A percentile compares a stretch with the other conserved stretches of the same genome.
Evolutionary conservation across 2,329 filamentous ascomycete genomes (phyloP).

Genomic region (Alternaria incomplexa): DNA sequence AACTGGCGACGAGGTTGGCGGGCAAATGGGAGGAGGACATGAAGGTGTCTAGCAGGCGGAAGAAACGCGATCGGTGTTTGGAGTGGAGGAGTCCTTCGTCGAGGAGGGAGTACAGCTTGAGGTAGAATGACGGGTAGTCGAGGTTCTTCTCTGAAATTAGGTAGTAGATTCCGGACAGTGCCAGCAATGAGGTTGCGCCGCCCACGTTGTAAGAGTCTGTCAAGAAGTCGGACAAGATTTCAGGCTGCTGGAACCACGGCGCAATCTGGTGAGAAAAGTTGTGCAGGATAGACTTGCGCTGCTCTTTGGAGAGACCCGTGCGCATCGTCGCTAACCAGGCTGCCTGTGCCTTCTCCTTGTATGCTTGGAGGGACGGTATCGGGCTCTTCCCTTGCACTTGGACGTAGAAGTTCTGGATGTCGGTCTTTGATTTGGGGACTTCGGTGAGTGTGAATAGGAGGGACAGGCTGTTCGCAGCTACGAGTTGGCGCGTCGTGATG

Average conservation of each 20-base stretch:
- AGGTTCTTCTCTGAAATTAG: slow-evolving; percentile 92
- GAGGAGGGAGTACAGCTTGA: slow-evolving; percentile 90
- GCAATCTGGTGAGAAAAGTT: slow-evolving; percentile 79
- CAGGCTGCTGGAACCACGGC: slow-evolving; percentile 87
- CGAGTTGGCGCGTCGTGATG: slow-evolving; percentile 25
- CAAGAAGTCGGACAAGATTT: slow-evolving; percentile 92
- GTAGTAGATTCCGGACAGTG: slow-evolving; percentile 92
- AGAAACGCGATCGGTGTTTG: slow-evolving; percentile 91
- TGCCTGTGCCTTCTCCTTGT: slow-evolving; percentile 82
- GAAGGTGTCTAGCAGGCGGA: slow-evolving; percentile 90
- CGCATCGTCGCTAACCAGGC: slow-evolving; percentile 84
- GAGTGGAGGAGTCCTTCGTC: slow-evolving; percentile 88
- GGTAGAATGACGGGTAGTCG: slow-evolving; percentile 93
- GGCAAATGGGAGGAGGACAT: slow-evolving; percentile 91
- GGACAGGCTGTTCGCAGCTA: slow-evolving; percentile 62
- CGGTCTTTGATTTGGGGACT: slow-evolving; percentile 70
- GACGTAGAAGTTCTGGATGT: slow-evolving; percentile 73
- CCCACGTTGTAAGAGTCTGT: slow-evolving; percentile 91
- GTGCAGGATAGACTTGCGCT: slow-evolving; percentile 79
- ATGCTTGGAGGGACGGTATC: slow-evolving; percentile 66
- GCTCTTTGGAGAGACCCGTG: slow-evolving; percentile 69
- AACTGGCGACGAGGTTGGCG: slow-evolving; percentile 87
- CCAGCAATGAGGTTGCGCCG: slow-evolving; percentile 84
- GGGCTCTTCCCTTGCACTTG: slow-evolving; percentile 69
- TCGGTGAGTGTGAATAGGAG: slow-evolving; percentile 72